Base-by-base conservation (phyloP, 306 rosid genomes). In the Dalbergia oliveri region DNA sequence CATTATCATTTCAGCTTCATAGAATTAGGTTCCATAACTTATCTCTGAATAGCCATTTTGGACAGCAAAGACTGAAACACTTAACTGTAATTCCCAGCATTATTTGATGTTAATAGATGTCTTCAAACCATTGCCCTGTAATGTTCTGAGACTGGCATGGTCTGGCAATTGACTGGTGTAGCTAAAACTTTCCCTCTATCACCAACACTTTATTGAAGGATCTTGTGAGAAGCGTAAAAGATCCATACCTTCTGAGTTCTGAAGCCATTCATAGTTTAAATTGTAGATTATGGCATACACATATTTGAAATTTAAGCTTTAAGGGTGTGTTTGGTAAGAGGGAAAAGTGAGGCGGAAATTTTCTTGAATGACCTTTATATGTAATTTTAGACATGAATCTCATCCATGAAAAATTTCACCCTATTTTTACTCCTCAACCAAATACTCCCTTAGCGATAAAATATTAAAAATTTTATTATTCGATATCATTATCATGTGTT, bases 41-140 rank as follows among this genome's bases (percentile, higher is more conserved):
- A 50, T 64, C 43, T 72, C 66, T 43, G 12, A 43, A 64, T 54
- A 8, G 8, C 58, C 49, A 19, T 50, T 63, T 70, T 69, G 58
- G 63, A 51, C 43, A 14, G 34, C 66, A n/a, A 71, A 50, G 44
- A 8, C 21, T 61, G 44, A 79, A 61, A 61, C 5, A 14, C 26
- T 31, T 58, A 8, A 51, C 13, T 37, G 23, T 39, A 50, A 34
- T 63, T 39, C 67, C 70, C 41, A 16, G 67, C 49, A 53, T 72
- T 72, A 51, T 39, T 62, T 50, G 59, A 51, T 70, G 50, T 69
- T 61, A 58, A 21, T 54, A 54, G 21, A 35, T 35, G 10, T 50
- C 53, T 72, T 35, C 44, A 56, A 18, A 72, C 35, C 16, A 37
- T 64, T 54, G 11, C 53, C 31, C 31, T 26, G 31, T 26, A 26